Evolutionary conservation across 306 rosid genomes (phyloP).

Genomic region (Castanospermum australe): DNA sequence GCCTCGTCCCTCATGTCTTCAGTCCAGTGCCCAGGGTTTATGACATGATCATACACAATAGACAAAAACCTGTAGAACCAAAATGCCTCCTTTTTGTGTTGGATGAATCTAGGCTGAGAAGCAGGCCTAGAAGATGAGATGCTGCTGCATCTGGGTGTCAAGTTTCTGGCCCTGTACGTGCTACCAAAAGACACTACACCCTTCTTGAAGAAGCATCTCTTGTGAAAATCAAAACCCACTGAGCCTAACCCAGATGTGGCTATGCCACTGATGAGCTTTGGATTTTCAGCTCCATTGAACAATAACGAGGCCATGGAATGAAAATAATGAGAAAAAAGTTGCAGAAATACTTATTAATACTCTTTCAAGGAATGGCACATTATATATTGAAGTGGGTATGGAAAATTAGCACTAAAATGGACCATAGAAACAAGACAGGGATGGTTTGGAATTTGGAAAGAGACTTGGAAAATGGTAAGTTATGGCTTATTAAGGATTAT

Average conservation of each 20-base stretch:
- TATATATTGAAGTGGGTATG: neutral
- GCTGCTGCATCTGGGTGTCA: slow-evolving; percentile 48
- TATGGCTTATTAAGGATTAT: neutral
- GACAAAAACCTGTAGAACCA: slow-evolving; percentile 86
- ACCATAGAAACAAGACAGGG: neutral
- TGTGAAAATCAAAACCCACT: slow-evolving; percentile 30
- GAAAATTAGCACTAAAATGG: neutral
- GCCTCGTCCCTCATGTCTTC: slow-evolving; percentile 95
- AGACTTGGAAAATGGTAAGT: neutral
- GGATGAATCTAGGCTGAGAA: slow-evolving; percentile 81
- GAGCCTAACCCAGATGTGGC: slow-evolving; percentile 39
- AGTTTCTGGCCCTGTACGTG: slow-evolving; percentile 14
- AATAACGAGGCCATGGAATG: slow-evolving; percentile 33
- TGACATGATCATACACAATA: slow-evolving; percentile 70
- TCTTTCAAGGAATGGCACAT: neutral
- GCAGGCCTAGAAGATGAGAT: slow-evolving; percentile 63
- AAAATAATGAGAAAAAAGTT: neutral
- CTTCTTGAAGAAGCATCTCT: slow-evolving; percentile 23
- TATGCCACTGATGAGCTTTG: slow-evolving; percentile 33
- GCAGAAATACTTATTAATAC: neutral
- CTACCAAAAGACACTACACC: slow-evolving; percentile 26
- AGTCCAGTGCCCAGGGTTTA: slow-evolving; percentile 90
- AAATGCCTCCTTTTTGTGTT: slow-evolving; percentile 81
- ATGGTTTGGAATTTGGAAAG: neutral
- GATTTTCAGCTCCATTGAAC: slow-evolving; percentile 43